Conservation (phyloP, 2,329 filamentous ascomycete species). For the Colletotrichum sp. region DNA sequence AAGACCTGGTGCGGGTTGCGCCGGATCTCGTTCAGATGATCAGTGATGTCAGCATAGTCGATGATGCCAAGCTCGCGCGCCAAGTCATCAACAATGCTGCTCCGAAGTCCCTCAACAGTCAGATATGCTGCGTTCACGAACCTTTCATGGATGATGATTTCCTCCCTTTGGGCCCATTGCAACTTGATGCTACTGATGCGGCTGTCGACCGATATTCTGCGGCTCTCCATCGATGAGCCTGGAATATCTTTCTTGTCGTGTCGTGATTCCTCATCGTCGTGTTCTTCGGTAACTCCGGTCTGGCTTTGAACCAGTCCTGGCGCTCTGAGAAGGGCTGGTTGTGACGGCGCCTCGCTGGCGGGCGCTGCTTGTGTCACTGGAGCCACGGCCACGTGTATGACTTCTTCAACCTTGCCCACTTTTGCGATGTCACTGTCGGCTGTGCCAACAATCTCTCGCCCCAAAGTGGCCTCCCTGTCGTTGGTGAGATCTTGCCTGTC, state of each 20-base stretch:
- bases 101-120: rapidly evolving
- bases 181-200: neutral
- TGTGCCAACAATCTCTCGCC: rapidly evolving
- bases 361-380: neutral
- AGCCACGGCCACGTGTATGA: neutral
- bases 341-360: rapidly evolving
- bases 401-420: neutral
- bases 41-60: neutral
- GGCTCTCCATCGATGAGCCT: neutral
- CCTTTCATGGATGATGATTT: neutral
- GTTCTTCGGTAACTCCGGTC: too few relatives aligned
- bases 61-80: neutral
- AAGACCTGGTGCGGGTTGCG: neutral
- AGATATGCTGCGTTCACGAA: neutral
- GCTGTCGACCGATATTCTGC: rapidly evolving
- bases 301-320: neutral
- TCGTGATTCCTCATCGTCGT: rapidly evolving
- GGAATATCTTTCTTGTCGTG: rapidly evolving
- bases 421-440: rapidly evolving
- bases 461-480: neutral
- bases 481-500: rapidly evolving
- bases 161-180: rapidly evolving
- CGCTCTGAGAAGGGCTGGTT: rapidly evolving
- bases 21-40: neutral
- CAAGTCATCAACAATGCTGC: neutral